phyloP scores from a whole-genome alignment of 345 rosid species.

The Pseudoturritis turrita region DNA sequence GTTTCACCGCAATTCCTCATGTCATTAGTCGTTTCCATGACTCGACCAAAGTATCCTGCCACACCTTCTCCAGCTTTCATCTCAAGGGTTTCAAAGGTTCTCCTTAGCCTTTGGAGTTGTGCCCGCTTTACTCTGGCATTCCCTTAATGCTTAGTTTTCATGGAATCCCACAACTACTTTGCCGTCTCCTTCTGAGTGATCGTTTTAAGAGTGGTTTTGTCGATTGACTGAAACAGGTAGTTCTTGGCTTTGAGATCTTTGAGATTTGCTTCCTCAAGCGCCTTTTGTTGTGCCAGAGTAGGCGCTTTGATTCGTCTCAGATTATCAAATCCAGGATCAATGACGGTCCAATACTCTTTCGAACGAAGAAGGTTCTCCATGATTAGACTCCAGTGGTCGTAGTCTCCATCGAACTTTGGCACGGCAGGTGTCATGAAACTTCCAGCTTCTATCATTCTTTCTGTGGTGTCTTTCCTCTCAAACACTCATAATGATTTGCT shows the following conservation, averaged over 20 bases:
- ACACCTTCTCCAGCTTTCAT: neutral
- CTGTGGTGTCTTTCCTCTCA: too few relatives aligned
- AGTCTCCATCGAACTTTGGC: neutral
- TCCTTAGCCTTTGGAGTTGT: neutral
- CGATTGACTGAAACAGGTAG: too few relatives aligned
- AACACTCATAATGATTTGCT: too few relatives aligned
- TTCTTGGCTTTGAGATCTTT: neutral
- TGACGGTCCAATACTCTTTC: neutral
- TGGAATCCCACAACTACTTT: accelerated
- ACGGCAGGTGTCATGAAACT: too few relatives aligned
- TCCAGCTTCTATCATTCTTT: too few relatives aligned
- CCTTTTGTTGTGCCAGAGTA: neutral
- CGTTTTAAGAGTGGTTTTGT: neutral
- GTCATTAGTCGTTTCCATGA: neutral
- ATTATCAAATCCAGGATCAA: accelerated
- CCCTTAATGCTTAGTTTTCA: neutral
- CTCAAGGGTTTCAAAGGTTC: neutral
- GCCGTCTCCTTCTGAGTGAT: neutral
- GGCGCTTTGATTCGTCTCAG: neutral
- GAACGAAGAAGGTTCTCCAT: neutral
- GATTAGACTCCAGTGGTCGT: neutral
- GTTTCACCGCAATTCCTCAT: neutral
- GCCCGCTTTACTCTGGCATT: neutral
- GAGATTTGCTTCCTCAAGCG: neutral
- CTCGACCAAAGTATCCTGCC: accelerated